Evolutionary conservation across 108 stramenopile genomes (phyloP), one percentile per base, ranked within the genome.

Genomic region (Mayamaea pseudoterrestris): DNA sequence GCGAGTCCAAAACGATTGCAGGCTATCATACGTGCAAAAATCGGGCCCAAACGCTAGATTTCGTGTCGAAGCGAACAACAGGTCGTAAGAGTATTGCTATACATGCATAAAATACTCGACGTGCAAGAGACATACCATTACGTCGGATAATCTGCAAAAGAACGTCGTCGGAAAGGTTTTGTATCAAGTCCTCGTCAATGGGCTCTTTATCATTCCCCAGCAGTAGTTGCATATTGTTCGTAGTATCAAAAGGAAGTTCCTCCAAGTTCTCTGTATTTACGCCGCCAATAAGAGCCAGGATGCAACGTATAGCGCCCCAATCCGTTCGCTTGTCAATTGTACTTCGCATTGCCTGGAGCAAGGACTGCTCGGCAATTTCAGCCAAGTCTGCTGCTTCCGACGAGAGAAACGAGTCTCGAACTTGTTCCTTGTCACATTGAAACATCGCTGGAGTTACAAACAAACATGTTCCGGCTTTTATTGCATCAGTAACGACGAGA

Each of bases 41-140:
- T 89, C 87, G 16, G 87, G 81, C 0, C 87, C 87, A 54, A 89
- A 89, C 1, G 79, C 79, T 57, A 74, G 80, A 14, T 65, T 65
- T 11, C 78, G 61, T 36, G 75, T 65, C 29, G 78, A 80, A 7
- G 45, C 61, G 2, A 73, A 18, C 29, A 83, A 57, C 2, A 54
- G 53, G 18, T 76, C 61, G n/a, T n/a, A n/a, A n/a, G n/a, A n/a
- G n/a, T n/a, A n/a, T n/a, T n/a, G n/a, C n/a, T n/a, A n/a, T n/a
- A n/a, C n/a, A n/a, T n/a, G n/a, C n/a, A n/a, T n/a, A n/a, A n/a
- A n/a, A n/a, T n/a, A n/a, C n/a, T n/a, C n/a, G n/a, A n/a, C n/a
- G n/a, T n/a, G n/a, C n/a, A n/a, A n/a, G n/a, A n/a, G 11, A 11
- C 32, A 12, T 34, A 34, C 32, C 44, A 6, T 41, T 26, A 17